phyloP scores from a whole-genome alignment of 139 green algal genomes.

The Ulvella scutata region DNA sequence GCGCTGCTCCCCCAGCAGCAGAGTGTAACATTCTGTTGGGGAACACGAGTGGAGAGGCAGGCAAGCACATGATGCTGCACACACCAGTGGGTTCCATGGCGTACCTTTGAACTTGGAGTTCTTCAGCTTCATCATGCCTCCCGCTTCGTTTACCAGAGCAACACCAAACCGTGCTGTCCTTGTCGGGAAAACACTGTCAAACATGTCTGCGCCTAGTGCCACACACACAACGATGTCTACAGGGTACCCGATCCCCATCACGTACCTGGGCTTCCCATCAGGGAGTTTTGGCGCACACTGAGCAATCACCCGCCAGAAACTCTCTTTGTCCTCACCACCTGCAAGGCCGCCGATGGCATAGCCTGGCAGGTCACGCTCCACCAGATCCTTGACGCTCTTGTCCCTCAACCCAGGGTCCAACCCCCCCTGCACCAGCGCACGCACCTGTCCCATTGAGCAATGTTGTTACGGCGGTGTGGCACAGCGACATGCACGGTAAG shows the following conservation, averaged over 20 bases:
- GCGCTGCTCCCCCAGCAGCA: too few relatives aligned
- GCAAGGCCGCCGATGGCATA: conserved; percentile 92
- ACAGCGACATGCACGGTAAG: too few relatives aligned
- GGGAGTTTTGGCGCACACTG: conserved; percentile 59
- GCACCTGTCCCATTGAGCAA: too few relatives aligned
- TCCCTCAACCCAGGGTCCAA: conserved; percentile 50
- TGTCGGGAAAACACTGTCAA: conserved; percentile 89
- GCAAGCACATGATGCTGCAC: background rate
- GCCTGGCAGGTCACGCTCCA: conserved; percentile 53
- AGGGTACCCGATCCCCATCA: conserved; percentile 89
- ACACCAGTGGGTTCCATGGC: conserved; percentile 19
- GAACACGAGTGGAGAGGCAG: background rate
- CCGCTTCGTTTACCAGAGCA: conserved; percentile 49
- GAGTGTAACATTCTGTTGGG: background rate
- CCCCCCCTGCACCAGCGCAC: conserved; percentile 24
- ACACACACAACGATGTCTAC: conserved; percentile 90
- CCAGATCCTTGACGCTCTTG: conserved; percentile 46
- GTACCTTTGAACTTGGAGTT: conserved; percentile 36
- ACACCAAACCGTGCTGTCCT: conserved; percentile 90
- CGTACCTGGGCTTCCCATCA: conserved; percentile 80
- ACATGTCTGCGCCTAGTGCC: conserved; percentile 85
- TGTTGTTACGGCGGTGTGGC: too few relatives aligned
- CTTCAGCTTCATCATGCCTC: conserved; percentile 55
- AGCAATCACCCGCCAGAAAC: conserved; percentile 79
- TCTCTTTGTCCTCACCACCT: conserved; percentile 84